phyloP scores from a whole-genome alignment of 768 basidiomycete genomes.

The Tulasnella sp. region DNA sequence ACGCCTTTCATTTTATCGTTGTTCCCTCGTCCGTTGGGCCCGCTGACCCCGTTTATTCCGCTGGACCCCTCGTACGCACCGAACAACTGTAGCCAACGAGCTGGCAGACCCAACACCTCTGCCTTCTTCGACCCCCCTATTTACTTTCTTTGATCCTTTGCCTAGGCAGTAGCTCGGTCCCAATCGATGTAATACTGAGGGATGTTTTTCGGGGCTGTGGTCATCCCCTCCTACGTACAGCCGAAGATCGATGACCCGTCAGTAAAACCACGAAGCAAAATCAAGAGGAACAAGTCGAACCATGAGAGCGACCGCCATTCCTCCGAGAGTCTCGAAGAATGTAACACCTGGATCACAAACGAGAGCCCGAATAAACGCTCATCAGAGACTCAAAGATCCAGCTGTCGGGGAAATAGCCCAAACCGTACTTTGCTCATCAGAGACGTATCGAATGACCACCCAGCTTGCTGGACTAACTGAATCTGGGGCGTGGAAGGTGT shows the following conservation, averaged over 20 bases:
- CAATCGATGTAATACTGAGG: constrained; percentile 5
- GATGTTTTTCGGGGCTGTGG: not conserved
- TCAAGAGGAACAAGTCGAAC: not conserved
- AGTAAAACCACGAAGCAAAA: not conserved
- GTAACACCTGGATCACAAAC: not conserved
- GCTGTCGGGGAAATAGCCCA: not conserved
- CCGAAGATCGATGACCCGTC: not conserved
- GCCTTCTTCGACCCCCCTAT: no score
- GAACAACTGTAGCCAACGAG: not conserved
- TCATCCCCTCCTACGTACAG: not conserved
- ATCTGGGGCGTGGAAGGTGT: constrained; percentile 16
- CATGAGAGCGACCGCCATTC: constrained; percentile 24
- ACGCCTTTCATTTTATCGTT: not conserved
- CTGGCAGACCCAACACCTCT: not conserved
- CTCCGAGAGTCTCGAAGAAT: constrained; percentile 14
- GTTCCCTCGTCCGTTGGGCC: not conserved
- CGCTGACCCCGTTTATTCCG: not conserved
- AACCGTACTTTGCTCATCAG: not conserved
- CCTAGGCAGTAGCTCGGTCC: not conserved
- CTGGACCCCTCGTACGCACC: not conserved
- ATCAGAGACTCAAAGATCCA: not conserved
- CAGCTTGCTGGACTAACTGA: not conserved
- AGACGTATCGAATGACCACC: constrained; percentile 13
- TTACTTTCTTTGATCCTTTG: not conserved
- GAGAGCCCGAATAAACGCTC: not conserved